Conservation (phyloP, 768 basidiomycete species). For the Boletus subparvulus region DNA sequence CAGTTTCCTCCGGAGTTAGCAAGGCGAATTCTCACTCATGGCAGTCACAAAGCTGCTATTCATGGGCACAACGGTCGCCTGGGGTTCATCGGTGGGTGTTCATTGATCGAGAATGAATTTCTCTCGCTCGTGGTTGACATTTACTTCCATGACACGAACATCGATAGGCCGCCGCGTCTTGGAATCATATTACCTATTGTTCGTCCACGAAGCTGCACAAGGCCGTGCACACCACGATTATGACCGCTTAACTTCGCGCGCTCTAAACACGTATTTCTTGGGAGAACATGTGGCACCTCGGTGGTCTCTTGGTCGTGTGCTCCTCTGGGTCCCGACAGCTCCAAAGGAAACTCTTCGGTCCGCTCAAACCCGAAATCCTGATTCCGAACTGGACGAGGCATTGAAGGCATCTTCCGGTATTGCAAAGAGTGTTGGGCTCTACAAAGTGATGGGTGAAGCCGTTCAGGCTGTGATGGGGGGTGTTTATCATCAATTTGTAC, state of each 20-base stretch:
- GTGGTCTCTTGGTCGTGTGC: constrained; percentile 73
- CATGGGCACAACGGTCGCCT: constrained; percentile 72
- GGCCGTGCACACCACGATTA: constrained; percentile 52
- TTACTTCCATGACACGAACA: background rate
- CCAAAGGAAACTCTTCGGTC: constrained; percentile 34
- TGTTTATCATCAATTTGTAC: constrained; percentile 76
- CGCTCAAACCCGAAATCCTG: constrained; percentile 13
- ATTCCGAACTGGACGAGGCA: constrained; percentile 29
- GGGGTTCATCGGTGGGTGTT: constrained; percentile 61
- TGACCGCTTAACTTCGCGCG: constrained; percentile 53
- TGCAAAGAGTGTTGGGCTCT: constrained; percentile 60
- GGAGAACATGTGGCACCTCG: constrained; percentile 71
- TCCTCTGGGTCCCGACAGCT: constrained; percentile 72
- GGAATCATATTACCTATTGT: constrained; percentile 71
- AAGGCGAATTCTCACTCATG: constrained; percentile 72
- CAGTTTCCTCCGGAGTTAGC: constrained; percentile 72
- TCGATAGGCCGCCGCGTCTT: constrained; percentile 70
- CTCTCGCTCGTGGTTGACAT: background rate
- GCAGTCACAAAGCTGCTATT: constrained; percentile 63
- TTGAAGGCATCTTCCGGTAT: constrained; percentile 35
- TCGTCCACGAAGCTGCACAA: constrained; percentile 57
- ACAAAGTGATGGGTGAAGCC: constrained; percentile 75
- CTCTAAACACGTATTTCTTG: constrained; percentile 67
- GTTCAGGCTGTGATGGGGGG: constrained; percentile 77
- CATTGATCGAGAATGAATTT: background rate